A percentile compares a stretch with the other conserved stretches of the same genome.
phyloP scores from a whole-genome alignment of 1,139 yeast genomes.

The Pichia kudriavzevii region DNA sequence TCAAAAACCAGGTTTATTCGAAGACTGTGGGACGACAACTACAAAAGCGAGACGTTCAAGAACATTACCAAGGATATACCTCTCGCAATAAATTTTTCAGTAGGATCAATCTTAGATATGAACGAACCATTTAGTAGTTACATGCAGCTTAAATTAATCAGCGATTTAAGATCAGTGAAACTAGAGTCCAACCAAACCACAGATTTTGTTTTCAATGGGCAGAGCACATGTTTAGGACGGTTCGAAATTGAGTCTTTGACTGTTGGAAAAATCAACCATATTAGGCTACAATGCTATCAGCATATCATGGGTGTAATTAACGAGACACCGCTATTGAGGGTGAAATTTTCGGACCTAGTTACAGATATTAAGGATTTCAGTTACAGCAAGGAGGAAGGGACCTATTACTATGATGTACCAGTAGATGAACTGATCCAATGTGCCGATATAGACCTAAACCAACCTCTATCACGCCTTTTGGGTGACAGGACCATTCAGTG shows the following conservation, averaged over 20 bases:
- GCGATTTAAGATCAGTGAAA: slow-evolving; percentile 6
- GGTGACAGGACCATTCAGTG: slow-evolving; percentile 3
- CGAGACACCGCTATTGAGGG: not conserved
- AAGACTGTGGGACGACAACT: slow-evolving; percentile 19
- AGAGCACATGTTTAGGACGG: slow-evolving; percentile 13
- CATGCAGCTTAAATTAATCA: slow-evolving; percentile 1
- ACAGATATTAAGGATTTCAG: slow-evolving; percentile 13
- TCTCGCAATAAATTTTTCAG: slow-evolving; percentile 2
- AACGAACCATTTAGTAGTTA: slow-evolving; percentile 9
- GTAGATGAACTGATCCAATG: not conserved
- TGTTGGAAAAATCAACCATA: slow-evolving; percentile 4
- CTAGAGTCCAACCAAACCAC: slow-evolving; percentile 5
- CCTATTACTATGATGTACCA: slow-evolving; percentile 5
- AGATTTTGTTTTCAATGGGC: slow-evolving; percentile 14
- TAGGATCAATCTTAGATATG: slow-evolving; percentile 5
- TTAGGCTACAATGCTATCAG: slow-evolving; percentile 3
- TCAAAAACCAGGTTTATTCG: slow-evolving; percentile 19
- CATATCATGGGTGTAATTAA: slow-evolving; percentile 1
- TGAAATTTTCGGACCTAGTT: slow-evolving; percentile 7
- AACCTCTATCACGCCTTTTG: slow-evolving; percentile 5
- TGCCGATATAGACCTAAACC: slow-evolving; percentile 8
- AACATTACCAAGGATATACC: slow-evolving; percentile 12
- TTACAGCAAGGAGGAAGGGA: slow-evolving; percentile 3
- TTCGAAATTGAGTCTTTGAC: slow-evolving; percentile 12
- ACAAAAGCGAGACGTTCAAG: slow-evolving; percentile 13